These are phyloP conservation scores for Vanderwaltozyma verrucispora DNA, from an alignment of 805 yeast genomes.

Conservation along the genomic window DNA sequence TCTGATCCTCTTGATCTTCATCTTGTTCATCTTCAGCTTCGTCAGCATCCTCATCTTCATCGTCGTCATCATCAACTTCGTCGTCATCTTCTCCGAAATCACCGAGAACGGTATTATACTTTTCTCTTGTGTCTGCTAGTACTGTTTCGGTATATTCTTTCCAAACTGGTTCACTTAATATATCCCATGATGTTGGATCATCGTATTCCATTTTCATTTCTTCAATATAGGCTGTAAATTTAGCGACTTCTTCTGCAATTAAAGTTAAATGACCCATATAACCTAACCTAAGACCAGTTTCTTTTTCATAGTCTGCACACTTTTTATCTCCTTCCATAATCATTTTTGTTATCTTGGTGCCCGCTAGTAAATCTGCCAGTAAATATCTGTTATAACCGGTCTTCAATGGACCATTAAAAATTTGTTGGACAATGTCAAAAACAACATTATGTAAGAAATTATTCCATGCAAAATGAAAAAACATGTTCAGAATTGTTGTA, in stretches of 20 bases:
- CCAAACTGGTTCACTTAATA: slow-evolving; percentile 41
- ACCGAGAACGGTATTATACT: slow-evolving; percentile 88
- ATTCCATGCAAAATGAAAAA: slow-evolving; percentile 71
- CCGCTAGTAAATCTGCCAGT: slow-evolving; percentile 50
- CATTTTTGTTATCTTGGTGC: slow-evolving; percentile 46
- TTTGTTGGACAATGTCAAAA: slow-evolving; percentile 73
- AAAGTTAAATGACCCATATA: slow-evolving; percentile 94
- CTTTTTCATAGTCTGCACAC: slow-evolving; percentile 51
- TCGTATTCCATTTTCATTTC: slow-evolving; percentile 25
- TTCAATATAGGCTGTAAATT: slow-evolving; percentile 47
- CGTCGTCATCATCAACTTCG: slow-evolving; percentile 42
- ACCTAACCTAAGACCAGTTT: slow-evolving; percentile 65
- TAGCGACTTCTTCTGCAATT: slow-evolving; percentile 93
- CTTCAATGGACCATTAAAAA: slow-evolving; percentile 63
- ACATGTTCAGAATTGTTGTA: slow-evolving; percentile 50
- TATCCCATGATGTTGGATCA: slow-evolving; percentile 17
- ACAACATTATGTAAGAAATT: slow-evolving; percentile 80
- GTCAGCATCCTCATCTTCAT: slow-evolving; percentile 30
- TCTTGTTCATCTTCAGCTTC: slow-evolving; percentile 47
- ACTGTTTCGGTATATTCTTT: slow-evolving; percentile 71
- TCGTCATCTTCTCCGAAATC: slow-evolving; percentile 32
- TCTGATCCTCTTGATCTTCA: slow-evolving; percentile 28
- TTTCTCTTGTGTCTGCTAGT: slow-evolving; percentile 80
- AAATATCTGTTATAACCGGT: slow-evolving; percentile 62
- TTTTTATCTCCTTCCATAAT: slow-evolving; percentile 56